Conservation (phyloP, 2,329 filamentous ascomycete species). For the Pseudogymnoascus sp. region DNA sequence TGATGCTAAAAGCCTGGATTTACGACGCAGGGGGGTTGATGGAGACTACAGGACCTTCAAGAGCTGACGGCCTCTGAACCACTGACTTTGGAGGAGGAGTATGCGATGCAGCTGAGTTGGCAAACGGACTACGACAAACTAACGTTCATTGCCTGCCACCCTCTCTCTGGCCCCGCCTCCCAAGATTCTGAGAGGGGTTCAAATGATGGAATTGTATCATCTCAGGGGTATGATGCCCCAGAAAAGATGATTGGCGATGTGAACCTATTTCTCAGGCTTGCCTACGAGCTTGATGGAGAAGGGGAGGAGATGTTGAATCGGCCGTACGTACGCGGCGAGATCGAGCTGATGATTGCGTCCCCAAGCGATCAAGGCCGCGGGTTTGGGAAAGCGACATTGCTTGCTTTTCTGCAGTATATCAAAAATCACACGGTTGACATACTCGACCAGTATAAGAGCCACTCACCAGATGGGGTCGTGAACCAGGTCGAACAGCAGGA, state of each 20-base stretch:
- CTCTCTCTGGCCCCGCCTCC: constrained; percentile 2
- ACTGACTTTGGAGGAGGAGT: constrained; percentile 72
- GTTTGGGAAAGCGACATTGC: constrained; percentile 56
- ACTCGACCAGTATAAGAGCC: constrained; percentile 45
- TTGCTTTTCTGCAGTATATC: constrained; percentile 65
- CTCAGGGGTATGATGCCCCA: constrained; percentile 46
- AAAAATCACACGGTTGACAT: constrained; percentile 45
- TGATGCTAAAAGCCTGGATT: constrained; percentile 48
- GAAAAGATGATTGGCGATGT: constrained; percentile 64
- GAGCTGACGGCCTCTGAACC: constrained; percentile 82
- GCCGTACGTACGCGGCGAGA: constrained; percentile 50
- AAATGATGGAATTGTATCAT: constrained; percentile 19
- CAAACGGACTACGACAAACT: constrained; percentile 75
- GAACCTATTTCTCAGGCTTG: constrained; percentile 68
- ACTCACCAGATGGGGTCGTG: not conserved
- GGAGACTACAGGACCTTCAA: constrained; percentile 56
- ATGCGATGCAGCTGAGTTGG: constrained; percentile 87
- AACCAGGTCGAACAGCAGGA: constrained; percentile 35
- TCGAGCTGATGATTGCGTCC: constrained; percentile 81
- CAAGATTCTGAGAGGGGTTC: not conserved
- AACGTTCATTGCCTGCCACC: constrained; percentile 74
- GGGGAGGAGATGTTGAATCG: constrained; percentile 18
- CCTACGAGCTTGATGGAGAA: constrained; percentile 36
- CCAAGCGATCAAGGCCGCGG: constrained; percentile 52
- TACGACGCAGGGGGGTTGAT: constrained; percentile 18